Evolutionary conservation across 164 flowering plant species (phyloP), one percentile per base, ranked within the genome.

Genomic region (Chimonanthus salicifolius): DNA sequence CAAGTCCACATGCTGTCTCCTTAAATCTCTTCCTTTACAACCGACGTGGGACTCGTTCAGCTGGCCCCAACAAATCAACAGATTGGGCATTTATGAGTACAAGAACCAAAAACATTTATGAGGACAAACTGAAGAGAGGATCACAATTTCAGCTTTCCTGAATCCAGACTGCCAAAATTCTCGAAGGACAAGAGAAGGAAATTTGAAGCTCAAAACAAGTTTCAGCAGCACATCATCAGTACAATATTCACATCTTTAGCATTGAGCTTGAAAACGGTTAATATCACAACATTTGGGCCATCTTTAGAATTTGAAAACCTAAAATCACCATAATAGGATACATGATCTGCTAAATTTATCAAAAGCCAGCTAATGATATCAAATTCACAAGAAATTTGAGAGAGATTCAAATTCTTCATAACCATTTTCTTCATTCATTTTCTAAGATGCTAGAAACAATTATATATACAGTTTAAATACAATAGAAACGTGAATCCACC

Each of bases 401-500:
- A 68, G 54, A 47, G 70, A 68, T 33, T 33, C 33, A 33, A 33
- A 6, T 47, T 47, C 18, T 47, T 48, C 10, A 16, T 15, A 5
- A 4, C 47, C 47, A 16, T 46, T 47, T 18, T 47, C 2, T 4
- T 67, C 18, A 47, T 16, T 20, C 9, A 81, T 54, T 49, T 51
- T 69, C 33, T 33, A 15, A 21, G 16, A 50, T 16, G 2, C 11
- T 10, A 11, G 62, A 50, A 73, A 74, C 71, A 74, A 75, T 74
- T 67, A 74, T 79, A 74, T 78, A 75, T 75, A 82, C 77, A 76
- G 64, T 74, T 68, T 62, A 72, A 76, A 74, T 78, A 74, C 70
- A 67, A 72, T 43, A 74, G 21, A 74, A 69, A 66, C 66, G 70
- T 73, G 71, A 67, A 74, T 69, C 62, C 18, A 33, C 60, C 60